Percentiles rank a stretch among this genome's conserved stretches.
Evolutionary conservation across 2,329 filamentous ascomycete genomes (phyloP).

Genomic region (Nemania serpens): DNA sequence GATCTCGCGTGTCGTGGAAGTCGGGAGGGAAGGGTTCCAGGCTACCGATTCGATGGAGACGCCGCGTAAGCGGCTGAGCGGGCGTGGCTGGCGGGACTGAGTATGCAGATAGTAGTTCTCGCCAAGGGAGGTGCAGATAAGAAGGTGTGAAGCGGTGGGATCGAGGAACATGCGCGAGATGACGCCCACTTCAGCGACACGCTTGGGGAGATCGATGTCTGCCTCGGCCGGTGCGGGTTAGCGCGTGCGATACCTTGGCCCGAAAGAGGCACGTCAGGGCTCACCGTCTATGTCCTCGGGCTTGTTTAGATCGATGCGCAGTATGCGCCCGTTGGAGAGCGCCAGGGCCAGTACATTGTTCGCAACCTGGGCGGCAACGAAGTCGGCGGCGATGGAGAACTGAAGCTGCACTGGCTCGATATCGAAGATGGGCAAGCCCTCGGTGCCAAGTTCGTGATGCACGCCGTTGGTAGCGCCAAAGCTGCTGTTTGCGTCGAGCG

Average conservation of each 20-base stretch:
- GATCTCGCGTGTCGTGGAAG: conserved; percentile 92
- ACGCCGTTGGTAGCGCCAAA: conserved; percentile 70
- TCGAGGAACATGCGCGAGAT: conserved; percentile 98
- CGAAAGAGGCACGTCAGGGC: conserved; percentile 3
- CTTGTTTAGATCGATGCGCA: conserved; percentile 91
- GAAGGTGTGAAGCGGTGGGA: conserved; percentile 90
- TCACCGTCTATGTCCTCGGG: conserved; percentile 87
- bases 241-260: neutral
- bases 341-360: conserved; percentile 96
- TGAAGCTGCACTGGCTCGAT: conserved; percentile 90
- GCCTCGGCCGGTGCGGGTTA: conserved; percentile 19
- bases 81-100: conserved; percentile 85
- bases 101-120: conserved; percentile 99
- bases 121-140: conserved; percentile 87
- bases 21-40: conserved; percentile 93
- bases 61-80: conserved; percentile 79
- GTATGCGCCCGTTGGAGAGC: conserved; percentile 86
- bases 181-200: conserved; percentile 84
- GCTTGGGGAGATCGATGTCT: conserved; percentile 98
- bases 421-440: conserved; percentile 87
- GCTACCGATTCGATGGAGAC: conserved; percentile 87
- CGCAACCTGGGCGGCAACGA: conserved; percentile 93
- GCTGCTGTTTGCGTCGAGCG: conserved; percentile 72
- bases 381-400: conserved; percentile 92
- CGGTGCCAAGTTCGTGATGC: conserved; percentile 56